These are phyloP conservation scores for Nakataea oryzae DNA, from an alignment of 2,329 filamentous ascomycete genomes.

Conservation along the genomic window DNA sequence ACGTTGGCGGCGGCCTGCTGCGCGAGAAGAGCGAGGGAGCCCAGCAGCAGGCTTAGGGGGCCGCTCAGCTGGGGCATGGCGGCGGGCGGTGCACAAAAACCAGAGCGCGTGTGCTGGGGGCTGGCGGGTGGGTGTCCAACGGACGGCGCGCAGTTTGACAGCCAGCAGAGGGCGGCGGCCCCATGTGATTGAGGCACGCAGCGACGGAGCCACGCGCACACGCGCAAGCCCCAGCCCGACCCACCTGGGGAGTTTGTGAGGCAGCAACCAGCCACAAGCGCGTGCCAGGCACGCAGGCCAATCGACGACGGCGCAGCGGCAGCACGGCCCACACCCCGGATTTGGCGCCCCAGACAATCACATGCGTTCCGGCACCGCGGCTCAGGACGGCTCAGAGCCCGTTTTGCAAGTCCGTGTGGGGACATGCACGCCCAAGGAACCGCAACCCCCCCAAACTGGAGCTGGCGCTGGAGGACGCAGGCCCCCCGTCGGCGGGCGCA, in stretches of 20 bases:
- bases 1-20: constrained; percentile 53
- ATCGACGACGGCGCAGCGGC: not conserved
- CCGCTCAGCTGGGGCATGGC: not conserved
- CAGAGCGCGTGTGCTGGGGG: not conserved
- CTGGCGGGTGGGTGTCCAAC: too few relatives aligned
- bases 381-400: not conserved
- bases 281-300: not conserved
- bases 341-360: constrained; percentile 7
- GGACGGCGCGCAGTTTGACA: too few relatives aligned
- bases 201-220: too few relatives aligned
- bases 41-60: not conserved
- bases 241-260: too few relatives aligned
- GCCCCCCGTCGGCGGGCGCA: not conserved
- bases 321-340: not conserved
- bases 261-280: not conserved
- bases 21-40: constrained; percentile 9
- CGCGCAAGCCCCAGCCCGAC: too few relatives aligned
- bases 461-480: too few relatives aligned
- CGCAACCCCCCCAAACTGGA: not conserved
- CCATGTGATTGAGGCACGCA: not conserved
- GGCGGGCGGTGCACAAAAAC: not conserved
- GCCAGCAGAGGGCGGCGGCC: not conserved
- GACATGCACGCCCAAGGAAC: not conserved
- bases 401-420: not conserved
- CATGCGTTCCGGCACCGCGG: constrained; percentile 6